Percentiles rank a stretch among this genome's conserved stretches.
These are phyloP conservation scores for Claviceps humidiphila DNA, from an alignment of 2,329 filamentous ascomycete genomes.

Conservation along the genomic window DNA sequence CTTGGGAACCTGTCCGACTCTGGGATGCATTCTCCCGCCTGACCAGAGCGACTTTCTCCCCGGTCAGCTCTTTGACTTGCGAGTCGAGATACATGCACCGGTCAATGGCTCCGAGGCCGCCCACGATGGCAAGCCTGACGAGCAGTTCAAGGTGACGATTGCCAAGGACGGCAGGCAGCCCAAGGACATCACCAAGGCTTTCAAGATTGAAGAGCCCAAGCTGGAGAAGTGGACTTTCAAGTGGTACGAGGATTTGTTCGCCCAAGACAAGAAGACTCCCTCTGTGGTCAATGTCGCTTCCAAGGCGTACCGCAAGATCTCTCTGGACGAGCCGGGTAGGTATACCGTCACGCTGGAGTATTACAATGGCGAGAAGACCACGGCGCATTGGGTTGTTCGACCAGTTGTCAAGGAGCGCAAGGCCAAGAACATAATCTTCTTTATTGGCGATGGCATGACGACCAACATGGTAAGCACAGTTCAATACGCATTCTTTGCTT, in stretches of 20 bases:
- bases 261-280: conserved; percentile 53
- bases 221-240: conserved; percentile 71
- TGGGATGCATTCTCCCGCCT: conserved; percentile 47
- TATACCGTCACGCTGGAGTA: conserved; percentile 67
- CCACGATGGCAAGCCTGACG: conserved; percentile 53
- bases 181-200: conserved; percentile 49
- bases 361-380: conserved; percentile 58
- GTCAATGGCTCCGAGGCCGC: conserved; percentile 72
- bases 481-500: rapidly evolving
- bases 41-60: conserved; percentile 68
- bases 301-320: conserved; percentile 64
- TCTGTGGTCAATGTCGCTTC: conserved; percentile 68
- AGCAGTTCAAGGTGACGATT: conserved; percentile 64
- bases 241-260: conserved; percentile 80
- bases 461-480: conserved; percentile 48
- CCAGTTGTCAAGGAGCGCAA: conserved; percentile 55
- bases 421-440: conserved; percentile 76
- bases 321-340: conserved; percentile 64
- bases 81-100: conserved; percentile 69
- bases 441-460: conserved; percentile 64
- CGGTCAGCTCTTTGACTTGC: conserved; percentile 73
- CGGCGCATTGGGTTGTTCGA: conserved; percentile 64
- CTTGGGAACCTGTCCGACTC: conserved; percentile 42
- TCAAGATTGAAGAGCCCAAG: conserved; percentile 54
- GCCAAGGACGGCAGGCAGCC: conserved; percentile 45